Base-by-base conservation (phyloP, 148 eudicot species). In the Cornus kousa region DNA sequence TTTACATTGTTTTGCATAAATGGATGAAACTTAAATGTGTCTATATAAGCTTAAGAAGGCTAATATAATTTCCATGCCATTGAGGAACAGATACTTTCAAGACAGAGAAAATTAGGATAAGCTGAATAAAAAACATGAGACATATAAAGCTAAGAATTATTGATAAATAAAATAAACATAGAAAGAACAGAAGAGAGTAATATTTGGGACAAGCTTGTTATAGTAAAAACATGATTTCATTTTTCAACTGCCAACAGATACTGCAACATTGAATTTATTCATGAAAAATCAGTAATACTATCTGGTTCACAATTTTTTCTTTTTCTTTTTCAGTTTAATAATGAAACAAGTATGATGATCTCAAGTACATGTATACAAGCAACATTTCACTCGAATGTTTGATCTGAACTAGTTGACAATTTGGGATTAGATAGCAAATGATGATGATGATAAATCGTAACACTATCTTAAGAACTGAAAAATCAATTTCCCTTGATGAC, bases 351-450 rank as follows among this genome's bases (percentile, higher is more conserved):
- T 55, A 73, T 53, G 19, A 24, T 9, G 11, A 24, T 10, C 10
- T 23, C 24, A 72, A 59, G 28, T 48, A 28, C 17, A 14, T 53
- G 59, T 11, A 16, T 12, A 53, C 3, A 11, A 11, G 14, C 19
- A 53, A 53, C 59, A 53, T 53, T 53, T 12, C 19, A 0, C 17
- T 2, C 59, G 19, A 53, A 19, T 53, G 35, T 73, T 43, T 24
- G 55, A 73, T 28, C 35, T 14, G 43, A 73, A 60, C 64, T 16
- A 73, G 64, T 55, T 73, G 39, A n/a, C 33, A 73, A 53, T 59
- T 73, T 55, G 65, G 35, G 70, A 57, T 57, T 37, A 37, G 55
- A 37, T 60, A 78, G 23, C 46, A 32, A 17, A n/a, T 33, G 71
- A 59, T 31, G 75, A 46, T 19, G 69, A 33, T 31, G 57, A 53